Conservation (phyloP, 371 early-diverging fungal genomes). For the Lichtheimia ornata region DNA sequence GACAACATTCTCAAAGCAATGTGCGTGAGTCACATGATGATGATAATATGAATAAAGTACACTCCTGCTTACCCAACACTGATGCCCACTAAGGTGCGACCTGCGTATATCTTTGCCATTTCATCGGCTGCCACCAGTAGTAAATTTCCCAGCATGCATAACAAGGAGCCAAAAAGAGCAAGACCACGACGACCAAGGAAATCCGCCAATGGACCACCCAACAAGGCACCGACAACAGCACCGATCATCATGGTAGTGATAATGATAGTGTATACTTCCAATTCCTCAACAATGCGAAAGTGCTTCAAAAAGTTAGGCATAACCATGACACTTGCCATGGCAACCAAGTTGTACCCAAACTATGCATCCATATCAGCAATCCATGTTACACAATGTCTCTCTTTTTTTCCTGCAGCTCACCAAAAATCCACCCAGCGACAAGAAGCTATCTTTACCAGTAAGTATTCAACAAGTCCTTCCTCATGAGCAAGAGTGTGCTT, state of each 20-base stretch:
- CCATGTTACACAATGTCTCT: conserved; percentile 3
- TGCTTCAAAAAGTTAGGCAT: conserved; percentile 3
- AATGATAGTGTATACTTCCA: not conserved
- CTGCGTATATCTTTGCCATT: conserved; percentile 63
- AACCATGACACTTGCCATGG: conserved; percentile 10
- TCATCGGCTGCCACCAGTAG: conserved; percentile 65
- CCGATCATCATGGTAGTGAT: conserved; percentile 31
- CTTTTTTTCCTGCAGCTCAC: conserved; percentile 6
- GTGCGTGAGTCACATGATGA: not conserved
- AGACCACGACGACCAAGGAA: conserved; percentile 74
- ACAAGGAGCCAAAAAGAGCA: conserved; percentile 62
- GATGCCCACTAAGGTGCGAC: conserved; percentile 81
- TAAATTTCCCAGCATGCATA: conserved; percentile 74
- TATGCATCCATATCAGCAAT: not conserved
- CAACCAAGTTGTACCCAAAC: conserved; percentile 17
- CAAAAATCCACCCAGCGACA: conserved; percentile 18
- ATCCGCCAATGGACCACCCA: conserved; percentile 72
- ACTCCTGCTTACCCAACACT: conserved; percentile 72
- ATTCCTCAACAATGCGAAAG: not conserved
- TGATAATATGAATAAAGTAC: not conserved
- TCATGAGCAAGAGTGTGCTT: not conserved
- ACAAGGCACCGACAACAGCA: conserved; percentile 65
- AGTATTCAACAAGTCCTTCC: not conserved
- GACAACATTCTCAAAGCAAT: conserved; percentile 58
- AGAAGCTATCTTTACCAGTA: conserved; percentile 3